Evolutionary conservation across 305 asterid species (phyloP).

Genomic region (Fraxinus dipetala): DNA sequence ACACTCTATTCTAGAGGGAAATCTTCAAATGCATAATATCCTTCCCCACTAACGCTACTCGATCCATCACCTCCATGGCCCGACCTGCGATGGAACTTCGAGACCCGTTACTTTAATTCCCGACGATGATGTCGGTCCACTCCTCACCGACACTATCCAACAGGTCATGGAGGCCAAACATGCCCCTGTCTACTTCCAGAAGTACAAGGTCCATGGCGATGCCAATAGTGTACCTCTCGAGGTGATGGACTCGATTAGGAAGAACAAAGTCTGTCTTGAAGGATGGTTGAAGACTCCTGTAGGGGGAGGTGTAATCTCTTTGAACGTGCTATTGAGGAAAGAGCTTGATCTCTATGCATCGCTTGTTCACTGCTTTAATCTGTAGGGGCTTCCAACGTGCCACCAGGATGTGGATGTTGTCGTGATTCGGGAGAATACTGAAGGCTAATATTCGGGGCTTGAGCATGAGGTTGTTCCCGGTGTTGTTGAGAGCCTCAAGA

Average conservation of each 20-base stretch:
- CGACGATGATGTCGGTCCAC: slow-evolving; percentile 90
- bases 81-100: slow-evolving; percentile 86
- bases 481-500: slow-evolving; percentile 95
- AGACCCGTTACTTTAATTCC: slow-evolving; percentile 83
- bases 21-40: slow-evolving; percentile 41
- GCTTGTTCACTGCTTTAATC: slow-evolving; percentile 77
- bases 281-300: slow-evolving; percentile 87
- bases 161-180: slow-evolving; percentile 92
- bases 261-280: slow-evolving; percentile 85
- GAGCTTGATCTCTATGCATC: slow-evolving; percentile 90
- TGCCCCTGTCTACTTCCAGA: slow-evolving; percentile 90
- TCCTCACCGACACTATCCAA: slow-evolving; percentile 86
- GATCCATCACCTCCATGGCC: slow-evolving; percentile 85
- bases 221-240: slow-evolving; percentile 69
- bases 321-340: slow-evolving; percentile 71
- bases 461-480: slow-evolving; percentile 99
- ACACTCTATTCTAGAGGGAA: background rate
- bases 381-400: slow-evolving; percentile 73
- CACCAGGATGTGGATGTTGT: slow-evolving; percentile 86
- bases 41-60: slow-evolving; percentile 30
- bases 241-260: slow-evolving; percentile 72
- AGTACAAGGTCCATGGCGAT: slow-evolving; percentile 75
- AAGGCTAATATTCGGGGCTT: slow-evolving; percentile 91
- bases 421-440: slow-evolving; percentile 93
- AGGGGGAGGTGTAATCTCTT: slow-evolving; percentile 90